Base-by-base conservation (phyloP, 805 yeast genomes). In the Kodamaea nitidulidarum region DNA sequence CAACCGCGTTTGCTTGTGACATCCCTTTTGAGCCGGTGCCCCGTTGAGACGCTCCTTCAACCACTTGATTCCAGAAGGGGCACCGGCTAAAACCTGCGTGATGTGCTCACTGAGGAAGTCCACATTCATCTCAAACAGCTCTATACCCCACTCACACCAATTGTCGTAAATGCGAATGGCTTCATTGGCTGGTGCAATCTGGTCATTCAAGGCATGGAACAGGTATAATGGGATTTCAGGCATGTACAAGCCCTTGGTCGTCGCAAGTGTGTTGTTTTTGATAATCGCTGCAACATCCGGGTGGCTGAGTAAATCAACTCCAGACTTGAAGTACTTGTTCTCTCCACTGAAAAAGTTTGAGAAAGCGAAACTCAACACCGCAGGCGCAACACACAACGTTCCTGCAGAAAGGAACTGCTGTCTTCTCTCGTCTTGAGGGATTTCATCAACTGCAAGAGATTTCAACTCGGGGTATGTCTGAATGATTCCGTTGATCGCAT, bases 1-100 rank as follows among this genome's bases (percentile, higher is more conserved):
- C 57, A 58, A 43, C 67, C 80, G 43, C 62, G 61, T 81, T 75
- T 32, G 39, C 10, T 32, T 44, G 8, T 35, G 26, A 39, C 61
- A 56, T 7, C 60, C 59, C 5, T 38, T 18, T 4, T 48, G 42
- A 4, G 52, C 43, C 2, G 38, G 33, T 7, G 20, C 38, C 5
- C 55, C 54, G 2, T 41, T 35, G 12, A 51, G 47, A 17, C 50
- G 42, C 6, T 45, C 47, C 21, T 44, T 35, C 7, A 56, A 15
- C 55, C 56, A 56, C n/a, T 40, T 34, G 9, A 56, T 27, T 3
- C 52, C 59, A n/a, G 35, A 30, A 2, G 40, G 38, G 7, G 36
- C 29, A 3, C 58, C 58, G 9, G 32, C 32, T 2, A 45, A 26
- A 9, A 36, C 26, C 39, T 52, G 52, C 4, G 44, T 32, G 17